These are phyloP conservation scores for Penicillium polonicum DNA, from an alignment of 2,329 filamentous ascomycete genomes.

Conservation along the genomic window DNA sequence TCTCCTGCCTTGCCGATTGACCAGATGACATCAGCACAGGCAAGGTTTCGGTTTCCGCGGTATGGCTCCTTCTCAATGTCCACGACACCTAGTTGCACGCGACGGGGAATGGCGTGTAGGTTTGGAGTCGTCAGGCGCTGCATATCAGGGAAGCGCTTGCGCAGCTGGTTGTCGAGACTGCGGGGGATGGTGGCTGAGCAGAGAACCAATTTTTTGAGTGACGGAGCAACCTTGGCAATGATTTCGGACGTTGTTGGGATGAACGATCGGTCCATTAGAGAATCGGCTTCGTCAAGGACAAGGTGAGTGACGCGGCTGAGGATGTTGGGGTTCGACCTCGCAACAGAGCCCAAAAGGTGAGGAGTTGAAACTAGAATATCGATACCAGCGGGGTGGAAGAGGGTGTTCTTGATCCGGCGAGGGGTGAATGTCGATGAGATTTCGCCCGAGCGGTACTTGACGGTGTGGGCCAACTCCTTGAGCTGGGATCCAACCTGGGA, in stretches of 20 bases:
- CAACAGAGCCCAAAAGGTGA: conserved; percentile 83
- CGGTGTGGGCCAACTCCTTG: conserved; percentile 77
- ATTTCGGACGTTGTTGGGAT: conserved; percentile 77
- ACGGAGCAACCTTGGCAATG: conserved; percentile 76
- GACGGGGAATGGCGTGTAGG: conserved; percentile 89
- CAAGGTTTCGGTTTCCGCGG: conserved; percentile 85
- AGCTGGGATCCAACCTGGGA: conserved; percentile 78
- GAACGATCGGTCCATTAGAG: conserved; percentile 91
- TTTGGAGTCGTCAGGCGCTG: conserved; percentile 88
- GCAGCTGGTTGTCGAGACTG: conserved; percentile 82
- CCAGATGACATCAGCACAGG: conserved; percentile 93
- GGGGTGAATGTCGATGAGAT: conserved; percentile 76
- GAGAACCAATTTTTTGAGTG: conserved; percentile 79
- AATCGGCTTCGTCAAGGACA: conserved; percentile 93
- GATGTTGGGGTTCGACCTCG: conserved; percentile 84
- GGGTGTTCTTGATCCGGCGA: conserved; percentile 75
- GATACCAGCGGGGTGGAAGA: conserved; percentile 78
- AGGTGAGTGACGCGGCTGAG: conserved; percentile 88
- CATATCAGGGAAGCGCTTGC: conserved; percentile 77
- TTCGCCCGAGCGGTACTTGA: conserved; percentile 82
- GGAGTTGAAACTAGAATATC: conserved; percentile 87
- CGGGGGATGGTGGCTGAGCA: conserved; percentile 96
- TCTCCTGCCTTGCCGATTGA: conserved; percentile 79
- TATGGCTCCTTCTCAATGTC: conserved; percentile 93
- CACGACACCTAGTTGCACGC: conserved; percentile 89